Conservation (phyloP, 257 asterid species). For the Striga asiatica region DNA sequence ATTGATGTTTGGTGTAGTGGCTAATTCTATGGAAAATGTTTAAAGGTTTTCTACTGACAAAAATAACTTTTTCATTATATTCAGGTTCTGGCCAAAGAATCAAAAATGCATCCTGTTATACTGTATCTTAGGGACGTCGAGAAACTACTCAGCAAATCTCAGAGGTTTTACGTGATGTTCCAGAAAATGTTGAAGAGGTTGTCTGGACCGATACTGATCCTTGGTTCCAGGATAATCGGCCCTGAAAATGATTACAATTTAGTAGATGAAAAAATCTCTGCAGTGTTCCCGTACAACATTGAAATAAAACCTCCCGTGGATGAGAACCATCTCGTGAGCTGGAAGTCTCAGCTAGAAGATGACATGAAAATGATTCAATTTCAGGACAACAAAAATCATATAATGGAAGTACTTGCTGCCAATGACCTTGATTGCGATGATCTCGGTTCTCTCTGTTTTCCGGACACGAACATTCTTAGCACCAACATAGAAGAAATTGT, state of each 20-base stretch:
- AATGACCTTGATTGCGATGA: constrained; percentile 83
- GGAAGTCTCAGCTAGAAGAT: constrained; percentile 80
- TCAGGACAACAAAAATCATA: constrained; percentile 72
- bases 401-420: constrained; percentile 69
- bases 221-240: constrained; percentile 61
- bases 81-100: constrained; percentile 60
- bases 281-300: constrained; percentile 67
- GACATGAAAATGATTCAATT: constrained; percentile 76
- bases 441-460: constrained; percentile 60
- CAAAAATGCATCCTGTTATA: constrained; percentile 49
- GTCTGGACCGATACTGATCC: constrained; percentile 63
- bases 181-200: constrained; percentile 72
- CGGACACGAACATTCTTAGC: constrained; percentile 63
- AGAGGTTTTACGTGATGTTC: constrained; percentile 43
- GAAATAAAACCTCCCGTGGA: constrained; percentile 83
- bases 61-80: neutral
- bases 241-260: constrained; percentile 36
- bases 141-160: constrained; percentile 47
- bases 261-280: constrained; percentile 55
- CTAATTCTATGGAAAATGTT: too few relatives aligned
- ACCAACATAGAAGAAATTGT: constrained; percentile 77
- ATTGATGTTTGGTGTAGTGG: too few relatives aligned
- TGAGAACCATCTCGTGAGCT: constrained; percentile 55
- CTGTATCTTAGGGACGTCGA: constrained; percentile 80
- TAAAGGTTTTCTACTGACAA: too few relatives aligned